Conservation (phyloP, 495 filamentous ascomycete species). For the Xylaria cubensis region DNA sequence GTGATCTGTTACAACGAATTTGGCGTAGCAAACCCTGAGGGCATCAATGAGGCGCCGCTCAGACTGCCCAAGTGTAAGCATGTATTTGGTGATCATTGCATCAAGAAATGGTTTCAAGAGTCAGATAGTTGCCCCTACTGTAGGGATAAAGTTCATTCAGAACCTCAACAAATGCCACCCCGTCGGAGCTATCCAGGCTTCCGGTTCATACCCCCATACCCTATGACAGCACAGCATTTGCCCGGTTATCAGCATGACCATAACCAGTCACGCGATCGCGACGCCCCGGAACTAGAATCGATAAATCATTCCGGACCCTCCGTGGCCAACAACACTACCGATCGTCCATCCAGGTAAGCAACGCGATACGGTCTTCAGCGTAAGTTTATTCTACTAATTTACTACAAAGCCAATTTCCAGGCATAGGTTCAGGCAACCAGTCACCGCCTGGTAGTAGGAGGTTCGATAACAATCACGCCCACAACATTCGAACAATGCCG, state of each 20-base stretch:
- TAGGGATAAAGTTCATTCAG: constrained; percentile 61
- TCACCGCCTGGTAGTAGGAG: constrained; percentile 3
- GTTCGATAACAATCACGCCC: constrained; percentile 7
- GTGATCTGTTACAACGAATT: constrained; percentile 66
- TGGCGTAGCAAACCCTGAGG: constrained; percentile 57
- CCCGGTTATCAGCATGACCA: constrained; percentile 24
- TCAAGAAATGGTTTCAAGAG: constrained; percentile 67
- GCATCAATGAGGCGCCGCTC: constrained; percentile 55
- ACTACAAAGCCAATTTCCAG: constrained; percentile 5
- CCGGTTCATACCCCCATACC: constrained; percentile 37
- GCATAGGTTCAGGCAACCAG: not conserved
- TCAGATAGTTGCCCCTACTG: constrained; percentile 66
- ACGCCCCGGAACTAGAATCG: constrained; percentile 10
- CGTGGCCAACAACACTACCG: constrained; percentile 1
- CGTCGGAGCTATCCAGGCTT: constrained; percentile 28
- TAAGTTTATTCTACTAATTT: constrained; percentile 7
- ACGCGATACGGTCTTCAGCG: not conserved
- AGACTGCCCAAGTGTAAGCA: constrained; percentile 64
- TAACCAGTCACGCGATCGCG: constrained; percentile 17
- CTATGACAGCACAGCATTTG: constrained; percentile 22
- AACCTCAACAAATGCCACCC: constrained; percentile 37
- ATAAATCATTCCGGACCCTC: constrained; percentile 4
- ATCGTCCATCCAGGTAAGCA: constrained; percentile 16
- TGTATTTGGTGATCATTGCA: constrained; percentile 64
- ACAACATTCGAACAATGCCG: constrained; percentile 3